Conservation (phyloP, 306 rosid species). For the Sicyos edulis region DNA sequence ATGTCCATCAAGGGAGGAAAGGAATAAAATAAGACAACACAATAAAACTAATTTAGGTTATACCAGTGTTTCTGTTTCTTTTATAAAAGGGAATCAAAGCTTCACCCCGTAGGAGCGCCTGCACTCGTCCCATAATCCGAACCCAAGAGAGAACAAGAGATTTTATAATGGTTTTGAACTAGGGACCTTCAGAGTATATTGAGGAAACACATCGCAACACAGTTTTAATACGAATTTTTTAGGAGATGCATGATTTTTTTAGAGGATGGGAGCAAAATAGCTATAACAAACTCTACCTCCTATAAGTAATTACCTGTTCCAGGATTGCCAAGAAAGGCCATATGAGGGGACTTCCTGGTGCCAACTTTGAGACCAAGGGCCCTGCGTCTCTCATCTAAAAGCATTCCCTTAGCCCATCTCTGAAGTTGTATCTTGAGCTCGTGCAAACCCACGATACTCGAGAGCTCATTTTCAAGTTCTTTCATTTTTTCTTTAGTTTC, state of each 20-base stretch:
- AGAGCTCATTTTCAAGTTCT: slow-evolving; percentile 69
- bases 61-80: too few relatives aligned
- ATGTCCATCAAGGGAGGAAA: too few relatives aligned
- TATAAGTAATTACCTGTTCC: slow-evolving; percentile 60
- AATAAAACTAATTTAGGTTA: neutral
- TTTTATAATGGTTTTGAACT: too few relatives aligned
- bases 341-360: slow-evolving; percentile 82
- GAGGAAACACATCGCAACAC: neutral
- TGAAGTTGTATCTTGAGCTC: slow-evolving; percentile 76
- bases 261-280: neutral
- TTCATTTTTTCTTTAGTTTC: slow-evolving; percentile 90
- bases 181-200: too few relatives aligned
- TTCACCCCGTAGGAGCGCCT: too few relatives aligned
- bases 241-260: neutral
- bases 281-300: neutral
- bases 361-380: slow-evolving; percentile 90
- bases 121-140: too few relatives aligned
- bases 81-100: too few relatives aligned
- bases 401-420: slow-evolving; percentile 98
- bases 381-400: slow-evolving; percentile 96
- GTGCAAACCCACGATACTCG: slow-evolving; percentile 72
- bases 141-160: too few relatives aligned
- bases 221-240: neutral
- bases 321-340: slow-evolving; percentile 99
- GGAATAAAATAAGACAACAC: too few relatives aligned